Evolutionary conservation across 2,329 filamentous ascomycete species (phyloP).

Genomic region (Neonectria coccinea): DNA sequence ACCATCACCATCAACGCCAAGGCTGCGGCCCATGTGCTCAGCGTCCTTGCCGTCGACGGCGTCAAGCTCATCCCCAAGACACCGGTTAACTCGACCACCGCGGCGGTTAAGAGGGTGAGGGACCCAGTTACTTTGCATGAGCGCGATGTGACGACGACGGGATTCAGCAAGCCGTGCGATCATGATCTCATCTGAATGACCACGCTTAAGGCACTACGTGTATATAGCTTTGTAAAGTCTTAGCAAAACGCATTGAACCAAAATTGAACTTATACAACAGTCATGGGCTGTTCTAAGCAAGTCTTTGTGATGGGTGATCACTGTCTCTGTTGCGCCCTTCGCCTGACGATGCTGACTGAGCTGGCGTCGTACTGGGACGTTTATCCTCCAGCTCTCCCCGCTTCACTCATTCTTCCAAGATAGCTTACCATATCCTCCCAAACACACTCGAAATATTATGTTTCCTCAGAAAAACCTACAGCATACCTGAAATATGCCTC

Average conservation of each 20-base stretch:
- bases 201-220: not conserved
- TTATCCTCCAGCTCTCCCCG: not conserved
- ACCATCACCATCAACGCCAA: constrained; percentile 47
- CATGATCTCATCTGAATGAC: constrained; percentile 39
- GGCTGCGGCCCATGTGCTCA: constrained; percentile 61
- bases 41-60: constrained; percentile 40
- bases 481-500: not conserved
- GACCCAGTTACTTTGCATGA: constrained; percentile 38
- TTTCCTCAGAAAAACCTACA: not conserved
- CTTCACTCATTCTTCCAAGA: not conserved
- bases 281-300: not conserved
- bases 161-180: constrained; percentile 39
- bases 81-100: constrained; percentile 33
- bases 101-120: constrained; percentile 31
- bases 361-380: no score
- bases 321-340: not conserved
- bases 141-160: constrained; percentile 27
- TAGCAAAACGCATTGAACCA: not conserved
- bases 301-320: not conserved
- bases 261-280: not conserved
- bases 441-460: not conserved
- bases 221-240: not conserved
- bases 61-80: constrained; percentile 42
- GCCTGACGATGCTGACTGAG: not conserved
- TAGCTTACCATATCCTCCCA: not conserved